Base-by-base conservation (phyloP, 495 filamentous ascomycete species). In the Penicillium canescens region DNA sequence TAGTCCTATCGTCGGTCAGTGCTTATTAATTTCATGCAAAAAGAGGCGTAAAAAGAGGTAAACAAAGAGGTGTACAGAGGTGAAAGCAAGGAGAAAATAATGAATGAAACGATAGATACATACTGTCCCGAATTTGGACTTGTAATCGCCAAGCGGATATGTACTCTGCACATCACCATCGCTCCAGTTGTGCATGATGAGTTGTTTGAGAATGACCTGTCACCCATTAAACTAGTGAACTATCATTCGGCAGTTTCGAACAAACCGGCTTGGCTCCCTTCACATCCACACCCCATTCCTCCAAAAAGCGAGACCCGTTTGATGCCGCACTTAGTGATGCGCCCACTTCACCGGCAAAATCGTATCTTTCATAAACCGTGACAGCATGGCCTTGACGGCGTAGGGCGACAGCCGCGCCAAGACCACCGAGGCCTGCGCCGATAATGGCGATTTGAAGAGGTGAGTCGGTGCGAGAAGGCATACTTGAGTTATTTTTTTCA, bases 371-470 rank as follows among this genome's bases (percentile, higher is more conserved):
- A 50, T 66, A 70, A 5, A 82, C 73, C 3, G 68, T 67, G 42
- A 83, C 78, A 2, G 69, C 14, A 43, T 84, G 82, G 6, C 81
- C 81, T 35, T 76, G 65, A 11, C 73, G 73, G 24, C 78, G 73
- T 5, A 85, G 57, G 9, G 69, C 73, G n/a, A 83, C 70, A 1
- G 81, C 80, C 6, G 80, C 75, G 3, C 72, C 61, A 10, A 83
- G 60, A 11, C 81, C 80, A n/a, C 78, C 78, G 20, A 83, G 79
- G 3, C 81, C 80, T 7, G 75, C 81, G 12, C 80, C 81, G 13
- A 82, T 73, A 35, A 83, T 73, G 61, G 66, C 66, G 9, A 66
- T 46, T 42, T 59, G 55, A 35, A 62, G 60, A 12, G 56, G 60
- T 6, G 43, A 53, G 45, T 62, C 60, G 21, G 56, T 62, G 41